Evolutionary conservation across 1,284 basidiomycete species (phyloP), one percentile per base, ranked within the genome.

Genomic region (Leccinum solheimii): DNA sequence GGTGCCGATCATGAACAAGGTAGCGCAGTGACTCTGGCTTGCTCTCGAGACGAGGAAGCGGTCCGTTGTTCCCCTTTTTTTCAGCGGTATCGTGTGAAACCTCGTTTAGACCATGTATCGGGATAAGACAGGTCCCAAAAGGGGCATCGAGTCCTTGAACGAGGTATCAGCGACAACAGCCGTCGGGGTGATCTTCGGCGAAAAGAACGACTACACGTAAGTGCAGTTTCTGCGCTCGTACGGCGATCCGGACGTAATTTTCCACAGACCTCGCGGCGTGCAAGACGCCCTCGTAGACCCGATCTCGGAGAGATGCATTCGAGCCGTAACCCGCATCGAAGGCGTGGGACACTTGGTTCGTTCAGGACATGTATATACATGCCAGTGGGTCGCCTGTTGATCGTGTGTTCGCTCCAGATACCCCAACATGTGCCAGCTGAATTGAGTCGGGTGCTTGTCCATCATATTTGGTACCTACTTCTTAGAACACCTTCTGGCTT

Each of bases 1-100:
- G 76, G n/a, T 1, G 69, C 66, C 1, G 71, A 69, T 30, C 69
- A 72, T 40, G 63, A 63, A 14, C 67, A 73, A 32, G 71, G 72
- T 23, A 10, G 26, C 64, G 75, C 77, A 1, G 80, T 85, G 34
- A 80, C 79, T 0, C 72, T 86, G 6, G 80, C 82, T 9, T 87
- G 86, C 63, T 80, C 79, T 1, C 78, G 80, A 19, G 78, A 85
- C 50, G 82, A 87, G 68, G 86, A 87, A 75, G 79, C 77, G 49
- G 86, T 34, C 5, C 16, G 67, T 59, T 48, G 8, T 54, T 38
- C 16, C 8, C 16, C 6, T 23, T 49, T 9, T 27, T 19, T 5
- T 23, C 48, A 26, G 36, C 1, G n/a, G 14, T 2, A 3, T 38
- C 7, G 30, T 34, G 27, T 56, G 34, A 45, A 19, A 59, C 13